A percentile compares a stretch with the other conserved stretches of the same genome.
Conservation (phyloP, 2,329 filamentous ascomycete genomes). For the Colletotrichum scovillei region DNA sequence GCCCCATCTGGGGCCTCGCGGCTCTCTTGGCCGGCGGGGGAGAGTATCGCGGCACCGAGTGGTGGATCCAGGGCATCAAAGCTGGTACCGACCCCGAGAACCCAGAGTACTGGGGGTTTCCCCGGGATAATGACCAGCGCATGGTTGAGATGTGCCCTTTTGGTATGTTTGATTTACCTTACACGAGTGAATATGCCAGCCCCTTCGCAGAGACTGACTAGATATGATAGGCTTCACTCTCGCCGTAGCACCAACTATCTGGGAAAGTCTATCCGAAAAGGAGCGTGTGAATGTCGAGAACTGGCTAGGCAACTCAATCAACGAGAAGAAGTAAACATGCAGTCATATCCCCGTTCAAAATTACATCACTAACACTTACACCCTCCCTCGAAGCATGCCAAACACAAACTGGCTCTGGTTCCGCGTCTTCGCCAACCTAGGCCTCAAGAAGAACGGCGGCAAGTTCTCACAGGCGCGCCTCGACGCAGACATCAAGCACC, state of each 20-base stretch:
- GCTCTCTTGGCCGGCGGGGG: slow-evolving; percentile 76
- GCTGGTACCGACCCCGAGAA: slow-evolving; percentile 77
- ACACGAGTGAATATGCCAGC: too few species aligned
- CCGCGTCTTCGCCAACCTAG: slow-evolving; percentile 84
- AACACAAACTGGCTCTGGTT: slow-evolving; percentile 83
- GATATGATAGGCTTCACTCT: slow-evolving; percentile 69
- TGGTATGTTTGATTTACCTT: slow-evolving; percentile 49
- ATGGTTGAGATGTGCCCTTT: slow-evolving; percentile 90
- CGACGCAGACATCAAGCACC: slow-evolving; percentile 79
- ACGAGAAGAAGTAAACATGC: slow-evolving; percentile 74
- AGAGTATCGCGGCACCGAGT: slow-evolving; percentile 70
- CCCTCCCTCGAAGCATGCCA: slow-evolving; percentile 68
- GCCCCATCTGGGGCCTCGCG: slow-evolving; percentile 81
- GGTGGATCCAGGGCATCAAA: slow-evolving; percentile 77
- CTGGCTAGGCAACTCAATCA: slow-evolving; percentile 81
- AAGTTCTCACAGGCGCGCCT: slow-evolving; percentile 76
- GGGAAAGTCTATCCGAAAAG: slow-evolving; percentile 71
- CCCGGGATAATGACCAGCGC: slow-evolving; percentile 80
- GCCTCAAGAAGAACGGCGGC: slow-evolving; percentile 79
- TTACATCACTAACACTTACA: not conserved
- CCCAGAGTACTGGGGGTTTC: slow-evolving; percentile 81
- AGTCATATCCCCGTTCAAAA: too few species aligned
- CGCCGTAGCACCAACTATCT: slow-evolving; percentile 74
- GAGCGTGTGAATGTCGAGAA: slow-evolving; percentile 74
- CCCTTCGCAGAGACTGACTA: not conserved